Percentiles rank a stretch among this genome's conserved stretches.
Evolutionary conservation across 495 filamentous ascomycete genomes (phyloP).

Genomic region (Lepraria neglecta): DNA sequence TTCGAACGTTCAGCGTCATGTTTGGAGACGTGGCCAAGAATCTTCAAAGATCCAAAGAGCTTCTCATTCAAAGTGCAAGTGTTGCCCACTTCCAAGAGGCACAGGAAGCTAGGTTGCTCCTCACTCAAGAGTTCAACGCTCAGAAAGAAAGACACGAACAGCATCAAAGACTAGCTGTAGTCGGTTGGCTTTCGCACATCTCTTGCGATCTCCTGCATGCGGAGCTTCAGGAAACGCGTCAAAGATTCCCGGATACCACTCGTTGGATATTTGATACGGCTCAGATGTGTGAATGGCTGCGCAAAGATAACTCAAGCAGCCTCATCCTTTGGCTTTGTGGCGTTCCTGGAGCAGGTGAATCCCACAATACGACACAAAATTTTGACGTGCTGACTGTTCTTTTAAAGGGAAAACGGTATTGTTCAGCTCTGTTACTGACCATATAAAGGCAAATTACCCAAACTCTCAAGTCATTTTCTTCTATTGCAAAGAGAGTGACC

Average conservation of each 20-base stretch:
- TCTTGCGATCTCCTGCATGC: slow-evolving; percentile 31
- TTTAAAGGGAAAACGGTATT: slow-evolving; percentile 40
- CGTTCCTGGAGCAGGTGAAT: slow-evolving; percentile 41
- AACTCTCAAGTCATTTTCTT: slow-evolving; percentile 34
- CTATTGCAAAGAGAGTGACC: slow-evolving; percentile 39
- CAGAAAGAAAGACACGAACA: slow-evolving; percentile 24
- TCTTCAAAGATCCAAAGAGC: slow-evolving; percentile 34
- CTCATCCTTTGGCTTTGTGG: slow-evolving; percentile 39
- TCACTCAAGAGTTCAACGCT: slow-evolving; percentile 15
- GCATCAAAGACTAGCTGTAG: slow-evolving; percentile 26
- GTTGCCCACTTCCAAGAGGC: slow-evolving; percentile 29
- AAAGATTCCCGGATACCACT: slow-evolving; percentile 28
- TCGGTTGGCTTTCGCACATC: slow-evolving; percentile 34
- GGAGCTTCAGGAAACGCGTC: slow-evolving; percentile 28
- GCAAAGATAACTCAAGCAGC: slow-evolving; percentile 14
- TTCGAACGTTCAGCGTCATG: slow-evolving; percentile 13
- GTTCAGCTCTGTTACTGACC: slow-evolving; percentile 36
- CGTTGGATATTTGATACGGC: slow-evolving; percentile 34
- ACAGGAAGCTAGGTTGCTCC: slow-evolving; percentile 16
- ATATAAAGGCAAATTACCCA: slow-evolving; percentile 23
- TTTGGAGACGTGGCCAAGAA: slow-evolving; percentile 23
- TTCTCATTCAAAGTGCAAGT: slow-evolving; percentile 35
- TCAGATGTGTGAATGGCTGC: slow-evolving; percentile 32
- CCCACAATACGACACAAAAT: too few species aligned
- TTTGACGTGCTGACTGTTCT: slow-evolving; percentile 6